Conservation (phyloP, 495 filamentous ascomycete species). For the Penicillium bovifimosum region DNA sequence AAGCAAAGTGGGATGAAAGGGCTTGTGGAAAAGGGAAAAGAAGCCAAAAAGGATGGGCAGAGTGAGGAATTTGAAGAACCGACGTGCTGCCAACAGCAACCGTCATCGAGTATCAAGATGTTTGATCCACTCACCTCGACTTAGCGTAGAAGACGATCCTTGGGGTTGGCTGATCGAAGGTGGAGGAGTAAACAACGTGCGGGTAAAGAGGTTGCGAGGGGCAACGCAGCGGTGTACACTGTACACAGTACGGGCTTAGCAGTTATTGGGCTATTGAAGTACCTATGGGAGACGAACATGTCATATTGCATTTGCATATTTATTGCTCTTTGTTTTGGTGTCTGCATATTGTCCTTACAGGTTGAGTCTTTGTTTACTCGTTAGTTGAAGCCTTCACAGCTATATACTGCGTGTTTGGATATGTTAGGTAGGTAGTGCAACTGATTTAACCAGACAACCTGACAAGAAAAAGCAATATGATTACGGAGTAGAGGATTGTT, state of each 20-base stretch:
- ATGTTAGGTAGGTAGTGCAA: too few species aligned
- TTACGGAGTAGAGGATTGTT: too few species aligned
- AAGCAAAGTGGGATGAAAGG: constrained; percentile 17
- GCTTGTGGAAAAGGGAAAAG: constrained; percentile 10
- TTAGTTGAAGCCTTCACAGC: too few species aligned
- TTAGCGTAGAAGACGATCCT: constrained; percentile 25
- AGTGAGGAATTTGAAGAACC: constrained; percentile 34
- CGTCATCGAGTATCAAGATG: constrained; percentile 25
- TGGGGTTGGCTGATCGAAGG: constrained; percentile 24
- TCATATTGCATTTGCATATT: constrained; percentile 8
- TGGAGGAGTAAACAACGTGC: constrained; percentile 38
- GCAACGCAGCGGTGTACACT: constrained; percentile 38
- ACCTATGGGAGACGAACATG: background rate
- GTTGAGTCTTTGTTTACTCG: background rate
- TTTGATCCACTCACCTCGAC: constrained; percentile 22
- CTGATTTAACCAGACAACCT: background rate
- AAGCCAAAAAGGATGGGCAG: constrained; percentile 8
- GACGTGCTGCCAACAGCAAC: constrained; percentile 23
- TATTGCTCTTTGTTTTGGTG: background rate
- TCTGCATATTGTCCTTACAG: constrained; percentile 1
- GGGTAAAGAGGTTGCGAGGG: constrained; percentile 33
- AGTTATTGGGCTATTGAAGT: background rate
- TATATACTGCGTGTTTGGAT: background rate
- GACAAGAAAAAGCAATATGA: background rate
- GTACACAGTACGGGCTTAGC: constrained; percentile 11